Evolutionary conservation across 1,284 basidiomycete species (phyloP), one percentile per base, ranked within the genome.

Genomic region (Austroboletus olivaceoglutinosus): DNA sequence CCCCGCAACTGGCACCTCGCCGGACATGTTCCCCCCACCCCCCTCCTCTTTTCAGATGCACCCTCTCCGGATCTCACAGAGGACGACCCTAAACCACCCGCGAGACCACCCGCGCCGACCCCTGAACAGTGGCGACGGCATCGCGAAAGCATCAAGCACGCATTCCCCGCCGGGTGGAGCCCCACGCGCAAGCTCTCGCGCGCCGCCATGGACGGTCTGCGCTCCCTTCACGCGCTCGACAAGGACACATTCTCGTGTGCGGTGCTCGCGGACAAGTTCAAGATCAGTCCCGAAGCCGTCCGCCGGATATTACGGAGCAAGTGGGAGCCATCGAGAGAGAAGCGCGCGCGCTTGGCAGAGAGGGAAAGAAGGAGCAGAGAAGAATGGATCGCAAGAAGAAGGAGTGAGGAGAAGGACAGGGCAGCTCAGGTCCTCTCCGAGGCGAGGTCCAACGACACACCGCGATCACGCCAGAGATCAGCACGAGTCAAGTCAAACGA

Each of bases 101-200:
- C 72, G 22, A 70, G 75, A 34, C 65, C 59, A 43, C 67, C 68
- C 25, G 19, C 22, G 31, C 73, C 78, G n/a, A 85, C 83, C 9
- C 82, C 83, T 22, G 62, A 68, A 19, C 69, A 79, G 61, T 77
- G 74, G 73, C 68, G 67, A 48, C 68, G 68, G n/a, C 86, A 91
- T 68, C 78, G 81, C 27, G 68, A 73, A 42, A 65, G 72, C 7
- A 75, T 92, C 60, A 81, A 80, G 58, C 72, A 78, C 55, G 63
- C 69, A 8, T 92, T 89, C 63, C 90, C 90, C 15, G 72, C 77
- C 10, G 90, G 90, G 27, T 97, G 94, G 93, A 74, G 78, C 45
- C 93, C 93, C 9, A 88, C 88, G 42, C 87, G 85, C 61, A 93
- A 91, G 67, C 70, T 97, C 48, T 93, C 91, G n/a, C 82, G 89